phyloP scores from a whole-genome alignment of 2,329 filamentous ascomycete species.

The Talaromyces islandicus region DNA sequence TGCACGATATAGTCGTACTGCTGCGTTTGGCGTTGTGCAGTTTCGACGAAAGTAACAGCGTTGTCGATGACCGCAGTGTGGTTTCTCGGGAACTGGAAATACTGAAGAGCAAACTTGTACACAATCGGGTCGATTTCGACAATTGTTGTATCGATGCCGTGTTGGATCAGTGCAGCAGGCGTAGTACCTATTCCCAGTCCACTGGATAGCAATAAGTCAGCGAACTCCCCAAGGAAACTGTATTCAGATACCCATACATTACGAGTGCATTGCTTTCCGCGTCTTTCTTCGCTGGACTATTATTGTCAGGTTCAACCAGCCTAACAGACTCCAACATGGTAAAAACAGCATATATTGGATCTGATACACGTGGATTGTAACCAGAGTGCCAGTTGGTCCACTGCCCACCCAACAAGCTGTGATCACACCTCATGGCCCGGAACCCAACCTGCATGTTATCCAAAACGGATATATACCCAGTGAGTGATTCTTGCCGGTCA shows the following conservation, averaged over 20 bases:
- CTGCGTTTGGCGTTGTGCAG: constrained; percentile 43
- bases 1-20: constrained; percentile 90
- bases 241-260: constrained; percentile 55
- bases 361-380: constrained; percentile 54
- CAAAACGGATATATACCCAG: constrained; percentile 86
- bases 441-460: constrained; percentile 68
- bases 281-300: constrained; percentile 42
- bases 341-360: constrained; percentile 95
- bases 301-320: constrained; percentile 57
- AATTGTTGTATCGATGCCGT: constrained; percentile 87
- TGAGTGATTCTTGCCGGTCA: constrained; percentile 77
- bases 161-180: constrained; percentile 75
- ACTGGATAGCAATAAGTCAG: constrained; percentile 36
- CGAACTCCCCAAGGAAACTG: background rate
- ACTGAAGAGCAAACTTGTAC: constrained; percentile 71
- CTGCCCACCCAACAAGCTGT: constrained; percentile 87
- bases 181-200: constrained; percentile 91
- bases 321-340: constrained; percentile 89
- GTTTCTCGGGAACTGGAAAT: constrained; percentile 73
- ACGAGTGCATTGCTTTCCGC: constrained; percentile 72
- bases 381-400: constrained; percentile 59
- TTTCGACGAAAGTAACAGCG: constrained; percentile 62
- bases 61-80: constrained; percentile 78
- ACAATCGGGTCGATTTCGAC: constrained; percentile 93
- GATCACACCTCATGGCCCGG: constrained; percentile 83